Evolutionary conservation across 78 protist genomes (phyloP).

Genomic region (Dictyostelium intermedium): DNA sequence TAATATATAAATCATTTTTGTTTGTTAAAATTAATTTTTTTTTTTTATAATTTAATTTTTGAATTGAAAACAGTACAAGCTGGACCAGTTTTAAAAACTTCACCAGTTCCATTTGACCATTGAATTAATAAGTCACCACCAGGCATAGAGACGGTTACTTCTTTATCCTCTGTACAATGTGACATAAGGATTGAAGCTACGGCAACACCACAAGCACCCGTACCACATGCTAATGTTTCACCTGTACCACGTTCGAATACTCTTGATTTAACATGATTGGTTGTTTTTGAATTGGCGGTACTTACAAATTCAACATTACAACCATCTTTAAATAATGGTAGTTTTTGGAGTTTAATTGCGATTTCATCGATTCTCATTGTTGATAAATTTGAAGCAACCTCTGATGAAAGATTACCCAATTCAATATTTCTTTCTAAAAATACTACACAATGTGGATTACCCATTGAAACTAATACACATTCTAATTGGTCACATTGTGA

Average conservation of each 20-base stretch:
- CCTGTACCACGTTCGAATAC: constrained; percentile 84
- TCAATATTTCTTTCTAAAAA: constrained; percentile 36
- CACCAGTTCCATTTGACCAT: constrained; percentile 22
- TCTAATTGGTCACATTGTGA: background rate
- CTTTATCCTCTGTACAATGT: background rate
- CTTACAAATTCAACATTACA: constrained; percentile 79
- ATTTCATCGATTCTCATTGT: background rate
- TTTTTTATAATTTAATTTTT: background rate
- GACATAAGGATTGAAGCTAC: constrained; percentile 53
- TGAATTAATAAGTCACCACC: constrained; percentile 72
- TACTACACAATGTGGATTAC: constrained; percentile 82
- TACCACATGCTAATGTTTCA: constrained; percentile 84
- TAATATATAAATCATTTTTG: no score
- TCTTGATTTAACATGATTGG: constrained; percentile 18
- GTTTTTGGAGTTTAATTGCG: constrained; percentile 24
- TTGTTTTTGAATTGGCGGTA: background rate
- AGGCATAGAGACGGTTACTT: constrained; percentile 50
- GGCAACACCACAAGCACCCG: constrained; percentile 85
- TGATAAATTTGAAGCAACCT: background rate
- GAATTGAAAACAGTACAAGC: constrained; percentile 62
- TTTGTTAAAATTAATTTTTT: no score
- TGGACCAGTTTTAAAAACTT: constrained; percentile 81
- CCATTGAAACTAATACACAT: constrained; percentile 77
- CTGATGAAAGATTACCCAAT: background rate
- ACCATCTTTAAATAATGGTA: constrained; percentile 42